Conservation (phyloP, 1,284 basidiomycete genomes). For the Ceratorhiza oryzae-sativae region DNA sequence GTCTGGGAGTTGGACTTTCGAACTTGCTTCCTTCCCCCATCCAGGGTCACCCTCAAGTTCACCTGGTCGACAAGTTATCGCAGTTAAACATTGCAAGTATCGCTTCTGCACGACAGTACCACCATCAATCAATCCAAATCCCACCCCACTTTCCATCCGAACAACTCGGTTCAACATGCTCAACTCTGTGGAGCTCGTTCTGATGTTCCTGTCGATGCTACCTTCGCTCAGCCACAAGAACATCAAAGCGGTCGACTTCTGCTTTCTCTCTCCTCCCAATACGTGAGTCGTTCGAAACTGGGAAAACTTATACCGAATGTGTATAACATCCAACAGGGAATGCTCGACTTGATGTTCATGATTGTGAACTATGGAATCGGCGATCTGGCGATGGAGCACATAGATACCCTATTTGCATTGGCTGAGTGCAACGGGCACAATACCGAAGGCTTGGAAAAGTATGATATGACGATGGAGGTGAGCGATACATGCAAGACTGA, state of each 20-base stretch:
- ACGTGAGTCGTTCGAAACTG: not conserved
- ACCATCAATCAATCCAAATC: too few relatives aligned
- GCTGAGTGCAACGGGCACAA: conserved; percentile 1
- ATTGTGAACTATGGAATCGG: not conserved
- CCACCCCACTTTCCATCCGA: too few relatives aligned
- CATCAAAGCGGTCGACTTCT: not conserved
- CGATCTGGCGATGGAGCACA: not conserved
- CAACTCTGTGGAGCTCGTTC: conserved; percentile 7
- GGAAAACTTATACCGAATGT: too few relatives aligned
- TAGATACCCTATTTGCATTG: not conserved
- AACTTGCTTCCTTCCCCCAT: too few relatives aligned
- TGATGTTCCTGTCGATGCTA: conserved; percentile 7
- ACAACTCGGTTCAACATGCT: not conserved
- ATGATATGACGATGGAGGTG: not conserved
- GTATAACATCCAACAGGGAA: not conserved
- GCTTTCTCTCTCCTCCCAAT: not conserved
- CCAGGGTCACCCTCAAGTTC: too few relatives aligned
- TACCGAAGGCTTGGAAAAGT: not conserved
- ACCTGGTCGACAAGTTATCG: too few relatives aligned
- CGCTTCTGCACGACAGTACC: too few relatives aligned
- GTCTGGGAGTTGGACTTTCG: too few relatives aligned
- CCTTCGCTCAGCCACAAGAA: not conserved
- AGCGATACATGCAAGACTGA: not conserved
- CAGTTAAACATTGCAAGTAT: too few relatives aligned
- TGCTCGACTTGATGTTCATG: not conserved